These are phyloP conservation scores for Panaeolus papilionaceus DNA, from an alignment of 768 basidiomycete genomes.

Conservation along the genomic window DNA sequence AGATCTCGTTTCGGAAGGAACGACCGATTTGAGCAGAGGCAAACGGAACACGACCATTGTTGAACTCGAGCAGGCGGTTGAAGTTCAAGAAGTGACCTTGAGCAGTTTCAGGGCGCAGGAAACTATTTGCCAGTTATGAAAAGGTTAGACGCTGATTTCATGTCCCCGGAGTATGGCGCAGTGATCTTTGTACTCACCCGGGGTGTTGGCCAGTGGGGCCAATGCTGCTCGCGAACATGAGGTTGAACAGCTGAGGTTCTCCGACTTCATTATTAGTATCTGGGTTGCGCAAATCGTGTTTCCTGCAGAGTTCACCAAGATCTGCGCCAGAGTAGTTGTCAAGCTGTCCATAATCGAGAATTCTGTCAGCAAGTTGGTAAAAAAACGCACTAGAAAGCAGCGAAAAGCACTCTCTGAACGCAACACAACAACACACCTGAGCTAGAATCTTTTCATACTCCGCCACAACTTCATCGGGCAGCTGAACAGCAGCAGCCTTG, in stretches of 20 bases:
- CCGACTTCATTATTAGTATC: slow-evolving; percentile 92
- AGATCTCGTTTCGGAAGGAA: slow-evolving; percentile 98
- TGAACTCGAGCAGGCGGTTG: slow-evolving; percentile 94
- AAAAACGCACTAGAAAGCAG: background rate
- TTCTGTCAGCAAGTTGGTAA: background rate
- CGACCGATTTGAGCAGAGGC: slow-evolving; percentile 97
- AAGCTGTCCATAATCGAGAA: slow-evolving; percentile 52
- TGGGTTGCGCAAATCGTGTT: slow-evolving; percentile 84
- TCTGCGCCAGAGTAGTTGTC: slow-evolving; percentile 94
- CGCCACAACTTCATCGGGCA: slow-evolving; percentile 73
- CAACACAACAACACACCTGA: slow-evolving; percentile 61
- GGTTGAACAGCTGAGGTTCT: slow-evolving; percentile 95
- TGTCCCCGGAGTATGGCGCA: slow-evolving; percentile 14
- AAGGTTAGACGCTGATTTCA: slow-evolving; percentile 14
- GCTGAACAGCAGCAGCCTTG: slow-evolving; percentile 70
- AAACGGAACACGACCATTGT: slow-evolving; percentile 95
- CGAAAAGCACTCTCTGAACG: slow-evolving; percentile 10
- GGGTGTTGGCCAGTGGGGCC: slow-evolving; percentile 97
- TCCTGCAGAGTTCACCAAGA: slow-evolving; percentile 85
- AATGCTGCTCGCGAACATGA: slow-evolving; percentile 98
- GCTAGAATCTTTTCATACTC: slow-evolving; percentile 87
- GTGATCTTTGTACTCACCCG: slow-evolving; percentile 58
- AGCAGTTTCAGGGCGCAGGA: slow-evolving; percentile 96
- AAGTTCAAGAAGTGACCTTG: slow-evolving; percentile 99
- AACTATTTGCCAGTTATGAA: slow-evolving; percentile 52